A percentile compares a stretch with the other conserved stretches of the same genome.
Evolutionary conservation across 2,329 filamentous ascomycete species (phyloP).

Genomic region (Paecilomyces niveus): DNA sequence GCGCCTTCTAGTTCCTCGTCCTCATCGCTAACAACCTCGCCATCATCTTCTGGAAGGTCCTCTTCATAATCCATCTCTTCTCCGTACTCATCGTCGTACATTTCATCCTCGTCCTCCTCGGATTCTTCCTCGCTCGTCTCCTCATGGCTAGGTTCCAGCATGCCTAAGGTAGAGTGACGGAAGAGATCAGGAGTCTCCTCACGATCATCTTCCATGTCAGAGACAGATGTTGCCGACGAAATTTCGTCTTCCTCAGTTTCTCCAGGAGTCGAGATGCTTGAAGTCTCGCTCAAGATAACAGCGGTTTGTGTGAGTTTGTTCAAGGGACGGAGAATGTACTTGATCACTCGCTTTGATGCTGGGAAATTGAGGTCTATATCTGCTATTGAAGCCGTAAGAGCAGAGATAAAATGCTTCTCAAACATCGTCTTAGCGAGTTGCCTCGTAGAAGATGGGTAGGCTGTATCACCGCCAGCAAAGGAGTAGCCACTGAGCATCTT

Average conservation of each 20-base stretch:
- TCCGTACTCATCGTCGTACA: constrained; percentile 85
- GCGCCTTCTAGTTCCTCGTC: constrained; percentile 76
- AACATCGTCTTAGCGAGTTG: constrained; percentile 95
- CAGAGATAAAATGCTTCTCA: constrained; percentile 89
- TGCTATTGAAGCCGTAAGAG: constrained; percentile 83
- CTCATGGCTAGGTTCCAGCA: constrained; percentile 78
- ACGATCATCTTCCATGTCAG: constrained; percentile 75
- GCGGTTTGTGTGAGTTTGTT: constrained; percentile 82
- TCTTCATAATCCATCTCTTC: constrained; percentile 93
- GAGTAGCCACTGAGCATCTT: constrained; percentile 81
- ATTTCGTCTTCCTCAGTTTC: constrained; percentile 81
- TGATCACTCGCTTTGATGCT: constrained; percentile 85
- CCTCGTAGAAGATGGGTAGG: constrained; percentile 56
- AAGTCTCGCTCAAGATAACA: constrained; percentile 73
- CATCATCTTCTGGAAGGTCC: constrained; percentile 69
- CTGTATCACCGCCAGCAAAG: constrained; percentile 47
- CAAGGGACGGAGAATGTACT: constrained; percentile 87
- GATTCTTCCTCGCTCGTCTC: constrained; percentile 68
- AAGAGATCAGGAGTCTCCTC: constrained; percentile 97
- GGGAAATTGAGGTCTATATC: constrained; percentile 95
- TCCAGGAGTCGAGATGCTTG: constrained; percentile 62
- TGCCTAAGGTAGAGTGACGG: constrained; percentile 89
- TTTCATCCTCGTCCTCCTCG: constrained; percentile 69
- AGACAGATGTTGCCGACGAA: constrained; percentile 78
- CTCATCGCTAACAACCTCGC: constrained; percentile 83